Conservation (phyloP, 495 filamentous ascomycete genomes). For the Tuber borchii region DNA sequence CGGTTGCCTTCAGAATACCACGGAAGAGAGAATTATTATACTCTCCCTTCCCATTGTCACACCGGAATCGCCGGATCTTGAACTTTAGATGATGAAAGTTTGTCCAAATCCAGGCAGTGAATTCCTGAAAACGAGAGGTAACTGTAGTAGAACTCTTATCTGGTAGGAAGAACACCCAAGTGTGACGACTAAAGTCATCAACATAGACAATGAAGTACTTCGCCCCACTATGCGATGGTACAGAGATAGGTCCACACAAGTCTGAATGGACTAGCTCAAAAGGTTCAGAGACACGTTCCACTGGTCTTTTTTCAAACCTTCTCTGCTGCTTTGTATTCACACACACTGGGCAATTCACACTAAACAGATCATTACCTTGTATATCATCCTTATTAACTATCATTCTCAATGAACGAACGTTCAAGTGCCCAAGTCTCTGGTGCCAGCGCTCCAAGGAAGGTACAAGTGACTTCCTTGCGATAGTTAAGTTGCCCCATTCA, state of each 20-base stretch:
- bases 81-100: not conserved
- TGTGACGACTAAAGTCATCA: constrained; percentile 1
- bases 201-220: constrained; percentile 11
- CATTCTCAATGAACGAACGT: not conserved
- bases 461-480: too few species aligned
- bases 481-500: too few species aligned
- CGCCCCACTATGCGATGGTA: not conserved
- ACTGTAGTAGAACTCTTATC: not conserved
- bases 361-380: not conserved
- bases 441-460: not conserved
- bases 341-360: not conserved
- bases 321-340: not conserved
- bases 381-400: not conserved
- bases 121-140: not conserved
- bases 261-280: constrained; percentile 1
- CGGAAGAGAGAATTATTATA: constrained; percentile 12
- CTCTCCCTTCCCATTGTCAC: constrained; percentile 10
- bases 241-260: not conserved
- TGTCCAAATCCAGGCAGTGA: not conserved
- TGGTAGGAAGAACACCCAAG: not conserved
- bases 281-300: not conserved
- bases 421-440: not conserved
- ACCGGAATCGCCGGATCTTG: constrained; percentile 6
- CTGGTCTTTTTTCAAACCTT: not conserved
- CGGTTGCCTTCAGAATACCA: not conserved